Evolutionary conservation across 148 eudicot species (phyloP).

Genomic region (Tetragonia tetragonoides): DNA sequence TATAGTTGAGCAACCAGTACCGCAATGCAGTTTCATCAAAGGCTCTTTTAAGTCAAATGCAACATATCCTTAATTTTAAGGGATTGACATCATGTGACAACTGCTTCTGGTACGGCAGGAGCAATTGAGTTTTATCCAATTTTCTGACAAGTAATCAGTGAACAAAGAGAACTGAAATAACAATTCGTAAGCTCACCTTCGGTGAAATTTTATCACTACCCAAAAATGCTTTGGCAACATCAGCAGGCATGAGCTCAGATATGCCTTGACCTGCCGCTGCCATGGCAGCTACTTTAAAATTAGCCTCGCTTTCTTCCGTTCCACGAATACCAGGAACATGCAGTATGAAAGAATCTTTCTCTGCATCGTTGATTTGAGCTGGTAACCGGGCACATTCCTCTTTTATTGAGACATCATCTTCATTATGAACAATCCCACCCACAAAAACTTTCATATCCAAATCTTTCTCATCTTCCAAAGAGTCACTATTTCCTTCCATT

Average conservation of each 20-base stretch:
- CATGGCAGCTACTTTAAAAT: conserved; percentile 58
- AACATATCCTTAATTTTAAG: too few species aligned
- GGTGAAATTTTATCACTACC: conserved; percentile 64
- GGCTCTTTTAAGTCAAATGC: too few species aligned
- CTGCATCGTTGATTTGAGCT: conserved; percentile 65
- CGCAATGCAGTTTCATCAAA: too few species aligned
- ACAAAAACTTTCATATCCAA: conserved; percentile 76
- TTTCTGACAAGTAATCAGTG: neutral
- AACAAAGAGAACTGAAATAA: neutral
- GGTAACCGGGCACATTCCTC: conserved; percentile 71
- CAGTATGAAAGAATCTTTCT: conserved; percentile 77
- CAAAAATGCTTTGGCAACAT: conserved; percentile 78
- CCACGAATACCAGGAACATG: conserved; percentile 62
- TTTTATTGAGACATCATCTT: conserved; percentile 64
- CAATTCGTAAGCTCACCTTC: conserved; percentile 49
- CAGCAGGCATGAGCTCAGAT: conserved; percentile 94
- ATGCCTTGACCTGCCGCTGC: conserved; percentile 61
- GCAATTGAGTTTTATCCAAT: neutral
- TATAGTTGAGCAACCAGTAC: too few species aligned
- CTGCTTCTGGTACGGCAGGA: too few species aligned
- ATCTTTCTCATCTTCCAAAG: conserved; percentile 54
- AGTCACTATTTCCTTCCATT: conserved; percentile 46
- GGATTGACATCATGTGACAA: too few species aligned
- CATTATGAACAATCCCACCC: conserved; percentile 80
- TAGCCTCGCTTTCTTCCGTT: conserved; percentile 42